Evolutionary conservation across 352 stramenopile species (phyloP), one percentile per base, ranked within the genome.

Genomic region (Lagenidium giganteum): DNA sequence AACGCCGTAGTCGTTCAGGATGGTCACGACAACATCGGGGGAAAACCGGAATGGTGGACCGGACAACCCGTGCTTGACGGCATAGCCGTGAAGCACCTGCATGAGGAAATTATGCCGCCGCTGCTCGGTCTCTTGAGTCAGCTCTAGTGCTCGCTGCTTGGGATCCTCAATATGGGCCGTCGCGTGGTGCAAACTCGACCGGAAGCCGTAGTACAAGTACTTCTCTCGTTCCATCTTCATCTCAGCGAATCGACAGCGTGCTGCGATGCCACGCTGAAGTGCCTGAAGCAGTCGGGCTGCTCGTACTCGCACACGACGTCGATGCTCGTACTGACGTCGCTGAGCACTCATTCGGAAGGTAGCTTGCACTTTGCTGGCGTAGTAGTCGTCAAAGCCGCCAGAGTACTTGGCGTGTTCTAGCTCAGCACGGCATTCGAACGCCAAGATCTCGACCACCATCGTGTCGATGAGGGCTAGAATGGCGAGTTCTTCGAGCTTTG

Each of bases 321-420:
- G 68, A 29, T 60, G 48, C 0, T 52, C 34, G 29, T 87, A 91
- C 29, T 64, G 61, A 25, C 64, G 67, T n/a, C 76, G 66, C 18
- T 86, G 63, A 23, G 61, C 64, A 22, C 70, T 83, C 78, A 91
- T 91, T 6, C 75, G 78, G 33, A 63, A 91, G 4, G 64, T 51
- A 3, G 73, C 70, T 48, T 91, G 78, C 0, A 91, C 45, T 50
- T 87, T 87, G 39, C 67, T 84, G 12, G 78, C 78, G 21, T 77
- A 87, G 34, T 73, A 69, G 28, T 86, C 70, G 29, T 81, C 55
- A 35, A 65, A 88, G 1, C 68, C 69, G 6, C 71, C 74, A 1
- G 68, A 86, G 22, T 59, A 60, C 48, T 84, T 87, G 7, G 67
- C 67, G 3, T 75, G 31, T 17, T 81, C 62, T 17, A 85, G 51